Evolutionary conservation across 2,329 filamentous ascomycete species (phyloP).

Genomic region (Trichoderma afroharzianum): DNA sequence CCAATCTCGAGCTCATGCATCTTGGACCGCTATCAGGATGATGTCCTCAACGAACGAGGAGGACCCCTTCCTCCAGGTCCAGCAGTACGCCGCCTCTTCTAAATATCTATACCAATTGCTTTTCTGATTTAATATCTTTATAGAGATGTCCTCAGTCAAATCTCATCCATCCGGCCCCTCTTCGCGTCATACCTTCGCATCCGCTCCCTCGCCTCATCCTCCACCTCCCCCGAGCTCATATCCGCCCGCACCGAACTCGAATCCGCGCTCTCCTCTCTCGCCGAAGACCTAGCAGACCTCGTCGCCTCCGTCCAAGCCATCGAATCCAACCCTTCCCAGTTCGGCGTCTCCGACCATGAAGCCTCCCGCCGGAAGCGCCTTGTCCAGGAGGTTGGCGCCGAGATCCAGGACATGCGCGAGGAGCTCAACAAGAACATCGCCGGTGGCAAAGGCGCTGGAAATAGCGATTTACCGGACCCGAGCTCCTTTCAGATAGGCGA

Average conservation of each 20-base stretch:
- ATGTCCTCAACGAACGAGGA: conserved; percentile 66
- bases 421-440: conserved; percentile 64
- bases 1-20: conserved; percentile 22
- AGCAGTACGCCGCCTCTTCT: conserved; percentile 50
- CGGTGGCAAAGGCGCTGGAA: conserved; percentile 28
- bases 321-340: conserved; percentile 81
- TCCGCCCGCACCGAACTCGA: conserved; percentile 70
- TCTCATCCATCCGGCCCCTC: conserved; percentile 76
- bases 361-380: conserved; percentile 75
- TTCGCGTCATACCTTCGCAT: conserved; percentile 96
- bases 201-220: conserved; percentile 71
- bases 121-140: conserved; percentile 15
- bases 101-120: background rate
- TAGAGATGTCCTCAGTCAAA: conserved; percentile 84
- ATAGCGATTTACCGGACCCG: conserved; percentile 51
- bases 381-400: conserved; percentile 82
- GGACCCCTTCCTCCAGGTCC: conserved; percentile 70
- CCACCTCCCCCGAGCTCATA: conserved; percentile 78
- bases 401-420: conserved; percentile 84
- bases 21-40: conserved; percentile 41
- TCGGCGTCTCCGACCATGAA: conserved; percentile 79
- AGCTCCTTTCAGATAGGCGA: conserved; percentile 54
- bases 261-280: conserved; percentile 61
- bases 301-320: conserved; percentile 81
- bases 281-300: conserved; percentile 84